Evolutionary conservation across 805 yeast genomes (phyloP).

Genomic region (Priceomyces carsonii): DNA sequence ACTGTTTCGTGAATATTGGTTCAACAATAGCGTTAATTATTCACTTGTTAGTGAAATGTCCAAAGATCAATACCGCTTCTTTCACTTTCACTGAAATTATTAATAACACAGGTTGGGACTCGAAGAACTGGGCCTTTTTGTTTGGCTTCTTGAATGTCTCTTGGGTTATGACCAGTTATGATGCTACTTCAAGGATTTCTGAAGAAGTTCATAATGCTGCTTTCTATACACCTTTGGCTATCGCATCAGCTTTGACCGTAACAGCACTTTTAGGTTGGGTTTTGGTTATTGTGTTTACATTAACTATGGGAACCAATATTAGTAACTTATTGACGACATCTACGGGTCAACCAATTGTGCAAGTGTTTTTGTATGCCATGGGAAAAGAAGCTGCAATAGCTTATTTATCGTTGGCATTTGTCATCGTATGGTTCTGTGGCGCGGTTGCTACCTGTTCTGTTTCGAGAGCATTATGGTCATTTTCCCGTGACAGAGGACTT

Average conservation of each 20-base stretch:
- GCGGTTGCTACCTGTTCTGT: conserved; percentile 3
- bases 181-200: conserved; percentile 4
- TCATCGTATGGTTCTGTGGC: conserved; percentile 4
- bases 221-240: conserved; percentile 1
- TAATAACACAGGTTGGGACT: conserved; percentile 2
- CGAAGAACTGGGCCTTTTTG: conserved; percentile 3
- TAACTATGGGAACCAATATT: conserved; percentile 3
- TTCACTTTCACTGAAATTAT: conserved; percentile 2
- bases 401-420: conserved; percentile 1
- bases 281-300: conserved; percentile 1
- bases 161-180: conserved; percentile 3
- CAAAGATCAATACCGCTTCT: conserved; percentile 10
- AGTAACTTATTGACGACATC: neutral
- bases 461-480: conserved; percentile 1
- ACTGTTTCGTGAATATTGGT: conserved; percentile 1
- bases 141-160: conserved; percentile 4
- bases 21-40: conserved; percentile 12
- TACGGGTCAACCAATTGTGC: conserved; percentile 3
- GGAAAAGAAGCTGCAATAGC: conserved; percentile 4
- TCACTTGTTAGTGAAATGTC: conserved; percentile 18
- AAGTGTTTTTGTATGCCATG: conserved; percentile 2
- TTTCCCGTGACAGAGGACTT: conserved; percentile 4
- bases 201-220: conserved; percentile 4
- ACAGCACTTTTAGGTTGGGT: conserved; percentile 5
- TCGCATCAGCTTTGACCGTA: conserved; percentile 1